These are phyloP conservation scores for Wickerhamiella hasegawae DNA, from an alignment of 805 yeast genomes.

Conservation along the genomic window DNA sequence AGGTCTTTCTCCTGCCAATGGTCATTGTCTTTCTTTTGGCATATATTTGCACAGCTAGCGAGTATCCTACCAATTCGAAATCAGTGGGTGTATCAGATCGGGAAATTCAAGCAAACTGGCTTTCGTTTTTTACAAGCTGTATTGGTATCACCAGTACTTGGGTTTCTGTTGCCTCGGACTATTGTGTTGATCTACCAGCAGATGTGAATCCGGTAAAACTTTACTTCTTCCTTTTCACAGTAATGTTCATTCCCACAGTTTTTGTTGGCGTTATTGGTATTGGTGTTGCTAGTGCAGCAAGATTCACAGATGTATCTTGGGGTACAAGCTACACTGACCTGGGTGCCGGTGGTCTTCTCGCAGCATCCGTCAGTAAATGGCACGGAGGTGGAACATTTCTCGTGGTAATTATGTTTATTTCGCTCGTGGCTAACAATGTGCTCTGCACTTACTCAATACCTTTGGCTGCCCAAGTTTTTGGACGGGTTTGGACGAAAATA, in stretches of 20 bases:
- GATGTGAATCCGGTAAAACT: conserved; percentile 38
- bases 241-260: conserved; percentile 53
- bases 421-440: conserved; percentile 67
- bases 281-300: conserved; percentile 51
- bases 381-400: conserved; percentile 63
- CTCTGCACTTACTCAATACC: conserved; percentile 72
- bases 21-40: conserved; percentile 48
- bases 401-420: conserved; percentile 49
- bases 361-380: conserved; percentile 55
- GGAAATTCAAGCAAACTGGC: conserved; percentile 50
- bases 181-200: conserved; percentile 69
- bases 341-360: conserved; percentile 66
- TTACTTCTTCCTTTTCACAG: conserved; percentile 46
- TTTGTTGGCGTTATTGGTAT: conserved; percentile 61
- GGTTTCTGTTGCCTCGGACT: conserved; percentile 79
- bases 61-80: conserved; percentile 15
- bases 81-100: conserved; percentile 28
- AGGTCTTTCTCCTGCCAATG: conserved; percentile 52
- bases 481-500: conserved; percentile 32
- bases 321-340: conserved; percentile 32
- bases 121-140: conserved; percentile 54
- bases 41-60: conserved; percentile 34
- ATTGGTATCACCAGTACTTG: conserved; percentile 75
- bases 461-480: conserved; percentile 46
- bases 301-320: conserved; percentile 39